Base-by-base conservation (phyloP, 352 stramenopile species). In the Pythium oligandrum region DNA sequence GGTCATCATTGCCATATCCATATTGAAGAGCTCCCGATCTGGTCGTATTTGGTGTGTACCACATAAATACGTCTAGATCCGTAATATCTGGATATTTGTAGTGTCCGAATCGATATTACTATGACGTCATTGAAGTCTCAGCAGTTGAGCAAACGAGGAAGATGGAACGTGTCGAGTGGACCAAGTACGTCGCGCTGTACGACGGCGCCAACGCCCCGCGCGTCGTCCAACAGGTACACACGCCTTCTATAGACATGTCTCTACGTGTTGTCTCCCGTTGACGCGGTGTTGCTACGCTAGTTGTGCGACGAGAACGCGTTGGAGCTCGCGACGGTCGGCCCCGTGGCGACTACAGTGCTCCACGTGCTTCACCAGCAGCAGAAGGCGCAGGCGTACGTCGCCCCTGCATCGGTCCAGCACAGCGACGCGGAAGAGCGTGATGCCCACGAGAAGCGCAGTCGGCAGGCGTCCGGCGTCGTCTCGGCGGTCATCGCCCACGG, bases 401-500 rank as follows among this genome's bases (percentile, higher is more conserved):
- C 75, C n/a, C 78, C 78, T 1, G 44, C 77, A 26, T 49, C 74
- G 30, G 49, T 72, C 26, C 58, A 73, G 36, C 76, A 74, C 53
- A 57, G 56, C 37, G 62, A 67, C 36, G 57, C 75, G 34, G 57
- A 70, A 3, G 67, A 72, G 33, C 12, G 61, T 39, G 35, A 44
- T 53, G 53, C 40, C 46, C 77, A 90, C 43, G 53, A 65, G 2
- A 51, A 62, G 33, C 74, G 76, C 47, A 64, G 64, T 10, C 17
- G 9, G 0, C 53, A 64, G 3, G 66, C 88, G 2, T 60, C 72
- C 17, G 49, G 46, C 6, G 71, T 88, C n/a, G 77, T 89, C 33
- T 48, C 70, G 34, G 65, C 80, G 1, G 73, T 72, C 1, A 49
- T 90, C 17, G 49, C 53, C 12, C 71, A 89, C 49, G 58, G 70